Evolutionary conservation across 2,329 filamentous ascomycete species (phyloP), one percentile per base, ranked within the genome.

Genomic region (Juglanconis sp.): DNA sequence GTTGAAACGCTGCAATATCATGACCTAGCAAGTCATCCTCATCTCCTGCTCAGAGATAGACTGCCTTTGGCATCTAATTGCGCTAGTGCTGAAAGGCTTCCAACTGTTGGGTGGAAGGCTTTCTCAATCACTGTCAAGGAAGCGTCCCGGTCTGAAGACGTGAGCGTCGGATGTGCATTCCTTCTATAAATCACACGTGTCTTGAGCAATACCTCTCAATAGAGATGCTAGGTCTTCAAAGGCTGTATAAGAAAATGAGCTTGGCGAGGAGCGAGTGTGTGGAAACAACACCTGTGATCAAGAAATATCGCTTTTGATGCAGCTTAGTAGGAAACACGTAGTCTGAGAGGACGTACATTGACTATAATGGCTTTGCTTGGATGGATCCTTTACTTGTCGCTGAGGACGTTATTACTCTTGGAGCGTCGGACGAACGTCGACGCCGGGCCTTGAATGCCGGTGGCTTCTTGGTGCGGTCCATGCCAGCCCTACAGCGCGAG

Each of bases 71-170:
- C 77, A 79, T 4, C 68, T 72, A 36, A 77, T 69, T 65, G 74
- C 72, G 4, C 77, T 77, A 38, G 73, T 78, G 0, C 77, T 77
- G 56, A 79, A 79, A 0, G 77, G 77, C 65, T 79, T 79, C 76
- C 64, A 66, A 1, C 61, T 59, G 47, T 67, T 66, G 1, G 57
- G 52, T 71, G 78, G 47, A 15, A 64, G 50, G 11, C 46, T 48
- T 17, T 66, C 62, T 53, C 57, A 65, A 0, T 62, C 63, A 3
- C 62, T 62, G 34, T 66, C 46, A 24, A 66, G 63, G 47, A 64
- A 62, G 2, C 63, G 60, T 48, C 65, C 63, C 2, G 65, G 65
- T 38, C 57, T 59, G 53, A 66, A 66, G 56, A 63, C 65, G 36
- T 60, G 24, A 24, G 24, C 24, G 24, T 24, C 24, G 24, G 24